Evolutionary conservation across 352 stramenopile species (phyloP), one percentile per base, ranked within the genome.

Genomic region (Phytophthora pluvialis): DNA sequence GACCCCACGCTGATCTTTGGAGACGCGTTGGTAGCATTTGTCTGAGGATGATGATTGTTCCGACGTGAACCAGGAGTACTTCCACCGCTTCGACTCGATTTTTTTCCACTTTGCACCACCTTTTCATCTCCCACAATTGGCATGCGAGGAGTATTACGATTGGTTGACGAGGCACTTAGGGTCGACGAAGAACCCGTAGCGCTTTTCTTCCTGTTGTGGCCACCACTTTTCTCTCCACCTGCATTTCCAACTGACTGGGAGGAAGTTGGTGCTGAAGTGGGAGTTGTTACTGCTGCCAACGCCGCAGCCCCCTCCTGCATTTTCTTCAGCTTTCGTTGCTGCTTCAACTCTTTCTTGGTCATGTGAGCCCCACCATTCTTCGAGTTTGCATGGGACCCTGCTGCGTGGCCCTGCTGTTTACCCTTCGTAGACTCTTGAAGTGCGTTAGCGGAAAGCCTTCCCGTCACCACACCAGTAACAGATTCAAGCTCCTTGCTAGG

Each of bases 291-390:
- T n/a, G 52, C 29, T 7, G 48, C 26, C 18, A 57, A 45, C 16
- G 44, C 38, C 18, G 44, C 44, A 47, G 35, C 52, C 8, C 65
- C 67, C 7, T 92, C 83, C 50, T 90, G 80, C 33, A 73, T 64
- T 58, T 91, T 93, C 58, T 91, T 92, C 25, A 78, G 63, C 47
- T 90, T 94, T 7, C 83, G 73, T 44, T 83, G 78, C 33, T 89
- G 81, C 47, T 93, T 93, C 25, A 81, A 28, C 35, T 93, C 85
- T 43, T 89, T 90, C 53, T 89, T 93, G 29, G 81, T 86, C 44
- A 81, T 40, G 4, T 73, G 60, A 38, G 46, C 16, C 2, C 49
- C 70, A 11, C 65, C 60, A 57, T 54, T 73, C 46, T 79, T 80
- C 26, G 42, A 16, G 21, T 62, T 78, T 42, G 33, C 47, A 36